These are phyloP conservation scores for Beauveria australis DNA, from an alignment of 2,329 filamentous ascomycete species.

Conservation along the genomic window DNA sequence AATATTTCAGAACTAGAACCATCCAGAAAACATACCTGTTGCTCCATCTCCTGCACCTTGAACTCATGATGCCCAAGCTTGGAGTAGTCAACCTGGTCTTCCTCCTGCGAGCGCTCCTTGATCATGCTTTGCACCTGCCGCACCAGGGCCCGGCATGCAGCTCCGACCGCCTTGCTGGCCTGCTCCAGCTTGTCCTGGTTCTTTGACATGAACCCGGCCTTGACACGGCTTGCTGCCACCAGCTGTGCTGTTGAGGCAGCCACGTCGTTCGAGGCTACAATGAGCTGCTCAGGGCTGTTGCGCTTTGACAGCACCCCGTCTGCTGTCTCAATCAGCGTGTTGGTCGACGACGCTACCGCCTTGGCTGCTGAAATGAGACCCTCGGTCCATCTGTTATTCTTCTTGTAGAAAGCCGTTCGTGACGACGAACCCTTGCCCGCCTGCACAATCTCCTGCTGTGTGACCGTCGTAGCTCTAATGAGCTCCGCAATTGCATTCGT, in stretches of 20 bases:
- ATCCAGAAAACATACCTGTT: constrained; percentile 58
- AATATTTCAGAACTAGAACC: background rate
- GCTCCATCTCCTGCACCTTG: constrained; percentile 98
- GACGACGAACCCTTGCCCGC: constrained; percentile 83
- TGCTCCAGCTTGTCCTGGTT: constrained; percentile 86
- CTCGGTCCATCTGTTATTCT: constrained; percentile 99
- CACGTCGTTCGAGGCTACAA: constrained; percentile 95
- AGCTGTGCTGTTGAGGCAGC: constrained; percentile 94
- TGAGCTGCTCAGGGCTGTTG: constrained; percentile 92
- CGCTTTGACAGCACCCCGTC: constrained; percentile 89
- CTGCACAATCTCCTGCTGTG: constrained; percentile 93
- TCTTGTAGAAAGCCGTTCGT: constrained; percentile 95
- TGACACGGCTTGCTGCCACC: constrained; percentile 89
- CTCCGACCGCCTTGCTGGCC: constrained; percentile 86
- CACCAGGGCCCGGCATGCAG: constrained; percentile 79
- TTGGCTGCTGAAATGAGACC: constrained; percentile 96
- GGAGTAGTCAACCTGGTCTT: constrained; percentile 78
- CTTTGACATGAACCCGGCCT: constrained; percentile 97
- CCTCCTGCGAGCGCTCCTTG: constrained; percentile 72
- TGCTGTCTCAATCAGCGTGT: constrained; percentile 94
- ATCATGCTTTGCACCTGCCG: constrained; percentile 94
- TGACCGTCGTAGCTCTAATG: constrained; percentile 87
- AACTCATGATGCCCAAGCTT: constrained; percentile 91
- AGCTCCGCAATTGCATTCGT: constrained; percentile 89
- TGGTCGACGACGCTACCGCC: constrained; percentile 87